Conservation (phyloP, 2,329 filamentous ascomycete genomes). For the Zalaria sp. region DNA sequence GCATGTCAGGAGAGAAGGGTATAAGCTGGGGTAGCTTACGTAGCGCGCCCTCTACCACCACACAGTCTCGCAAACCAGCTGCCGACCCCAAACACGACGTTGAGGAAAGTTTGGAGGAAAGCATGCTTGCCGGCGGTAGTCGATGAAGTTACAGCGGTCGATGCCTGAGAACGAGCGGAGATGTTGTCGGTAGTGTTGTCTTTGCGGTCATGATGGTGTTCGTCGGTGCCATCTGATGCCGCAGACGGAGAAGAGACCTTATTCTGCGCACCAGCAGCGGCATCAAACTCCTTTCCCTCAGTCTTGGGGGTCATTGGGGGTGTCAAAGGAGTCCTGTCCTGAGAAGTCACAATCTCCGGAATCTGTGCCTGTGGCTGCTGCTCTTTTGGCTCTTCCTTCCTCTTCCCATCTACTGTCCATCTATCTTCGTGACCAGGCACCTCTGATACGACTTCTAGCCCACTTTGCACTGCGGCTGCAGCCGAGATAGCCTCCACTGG, state of each 20-base stretch:
- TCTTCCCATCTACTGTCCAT: no score
- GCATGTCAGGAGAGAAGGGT: not conserved
- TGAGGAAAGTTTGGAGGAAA: not conserved
- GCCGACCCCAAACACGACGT: not conserved
- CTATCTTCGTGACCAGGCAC: no score
- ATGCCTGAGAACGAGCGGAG: not conserved
- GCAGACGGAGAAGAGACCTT: not conserved
- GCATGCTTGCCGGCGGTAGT: not conserved
- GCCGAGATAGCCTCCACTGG: no score
- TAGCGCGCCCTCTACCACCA: slow-evolving; percentile 1
- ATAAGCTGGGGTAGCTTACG: not conserved
- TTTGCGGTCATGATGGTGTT: not conserved
- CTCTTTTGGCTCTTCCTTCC: no score
- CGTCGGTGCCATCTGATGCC: not conserved
- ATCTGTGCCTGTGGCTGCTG: no score
- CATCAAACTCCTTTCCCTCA: slow-evolving; percentile 9
- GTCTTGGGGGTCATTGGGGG: slow-evolving; percentile 18
- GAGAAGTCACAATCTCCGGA: not conserved
- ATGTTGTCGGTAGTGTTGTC: slow-evolving; percentile 2
- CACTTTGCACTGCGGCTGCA: no score
- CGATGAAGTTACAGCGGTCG: not conserved
- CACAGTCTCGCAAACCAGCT: slow-evolving; percentile 3
- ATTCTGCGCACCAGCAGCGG: slow-evolving; percentile 1
- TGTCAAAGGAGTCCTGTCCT: slow-evolving; percentile 12
- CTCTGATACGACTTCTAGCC: no score